Conservation (phyloP, 2,329 filamentous ascomycete genomes). For the Colletotrichum lentis region DNA sequence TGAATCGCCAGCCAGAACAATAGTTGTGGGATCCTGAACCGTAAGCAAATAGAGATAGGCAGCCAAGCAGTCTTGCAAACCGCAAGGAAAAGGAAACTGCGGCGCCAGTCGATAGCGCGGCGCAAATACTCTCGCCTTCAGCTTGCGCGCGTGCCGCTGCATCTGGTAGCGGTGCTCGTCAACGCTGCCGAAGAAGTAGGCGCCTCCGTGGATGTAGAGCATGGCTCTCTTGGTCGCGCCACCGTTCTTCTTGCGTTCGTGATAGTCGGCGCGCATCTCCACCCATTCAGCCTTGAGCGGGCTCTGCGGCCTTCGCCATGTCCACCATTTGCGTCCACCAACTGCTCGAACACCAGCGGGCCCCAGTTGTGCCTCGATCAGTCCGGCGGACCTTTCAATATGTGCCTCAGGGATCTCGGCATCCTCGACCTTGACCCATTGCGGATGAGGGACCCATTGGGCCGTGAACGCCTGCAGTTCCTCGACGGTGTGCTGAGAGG, state of each 20-base stretch:
- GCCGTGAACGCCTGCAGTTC: slow-evolving; percentile 90
- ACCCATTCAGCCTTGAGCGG: slow-evolving; percentile 90
- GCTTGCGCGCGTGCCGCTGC: slow-evolving; percentile 92
- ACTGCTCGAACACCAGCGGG: slow-evolving; percentile 75
- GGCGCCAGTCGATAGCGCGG: slow-evolving; percentile 87
- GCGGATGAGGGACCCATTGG: slow-evolving; percentile 89
- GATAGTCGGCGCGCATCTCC: slow-evolving; percentile 87
- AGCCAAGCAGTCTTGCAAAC: slow-evolving; percentile 86
- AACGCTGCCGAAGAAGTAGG: slow-evolving; percentile 94
- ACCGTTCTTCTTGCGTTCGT: slow-evolving; percentile 70
- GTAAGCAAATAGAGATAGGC: slow-evolving; percentile 85
- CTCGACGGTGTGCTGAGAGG: slow-evolving; percentile 89
- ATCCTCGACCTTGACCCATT: slow-evolving; percentile 83
- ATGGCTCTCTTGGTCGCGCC: slow-evolving; percentile 78
- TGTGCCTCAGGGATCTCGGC: slow-evolving; percentile 71
- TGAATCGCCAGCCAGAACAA: slow-evolving; percentile 90
- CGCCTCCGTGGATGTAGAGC: slow-evolving; percentile 93
- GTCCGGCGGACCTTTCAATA: slow-evolving; percentile 70
- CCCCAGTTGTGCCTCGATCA: slow-evolving; percentile 79
- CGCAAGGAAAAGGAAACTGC: slow-evolving; percentile 95
- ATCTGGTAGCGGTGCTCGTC: slow-evolving; percentile 99
- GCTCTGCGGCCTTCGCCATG: slow-evolving; percentile 76
- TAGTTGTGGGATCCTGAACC: slow-evolving; percentile 78
- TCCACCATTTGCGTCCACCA: slow-evolving; percentile 88
- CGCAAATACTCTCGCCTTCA: slow-evolving; percentile 88